A percentile compares a stretch with the other conserved stretches of the same genome.
These are phyloP conservation scores for Tetrapisispora namnaoensis DNA, from an alignment of 805 yeast genomes.

Conservation along the genomic window DNA sequence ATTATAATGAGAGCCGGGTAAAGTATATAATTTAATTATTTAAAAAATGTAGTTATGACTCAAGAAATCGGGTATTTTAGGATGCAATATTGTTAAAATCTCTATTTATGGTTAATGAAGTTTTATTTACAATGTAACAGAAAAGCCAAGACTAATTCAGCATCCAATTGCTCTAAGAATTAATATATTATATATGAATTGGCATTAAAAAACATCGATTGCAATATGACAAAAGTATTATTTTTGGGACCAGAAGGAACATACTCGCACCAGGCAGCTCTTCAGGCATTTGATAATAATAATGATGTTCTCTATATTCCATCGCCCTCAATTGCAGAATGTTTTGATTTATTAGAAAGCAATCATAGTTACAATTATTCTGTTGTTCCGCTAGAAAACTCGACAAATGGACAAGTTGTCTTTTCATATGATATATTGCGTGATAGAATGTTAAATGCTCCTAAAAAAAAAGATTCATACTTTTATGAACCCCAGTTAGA, in stretches of 20 bases:
- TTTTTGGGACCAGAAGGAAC: slow-evolving; percentile 89
- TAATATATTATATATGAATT: too few relatives aligned
- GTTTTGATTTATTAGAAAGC: slow-evolving; percentile 46
- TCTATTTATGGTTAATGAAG: too few relatives aligned
- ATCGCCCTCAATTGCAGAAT: slow-evolving; percentile 40
- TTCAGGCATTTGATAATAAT: slow-evolving; percentile 42
- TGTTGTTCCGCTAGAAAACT: slow-evolving; percentile 86
- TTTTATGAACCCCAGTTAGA: slow-evolving; percentile 32
- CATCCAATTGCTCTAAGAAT: too few relatives aligned
- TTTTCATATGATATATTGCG: slow-evolving; percentile 74
- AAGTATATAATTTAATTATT: too few relatives aligned
- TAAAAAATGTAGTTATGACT: too few relatives aligned
- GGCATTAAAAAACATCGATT: not conserved
- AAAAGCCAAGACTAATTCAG: too few relatives aligned
- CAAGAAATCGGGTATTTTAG: too few relatives aligned
- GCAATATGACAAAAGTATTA: slow-evolving; percentile 40
- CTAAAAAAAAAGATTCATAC: not conserved
- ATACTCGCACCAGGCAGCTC: slow-evolving; percentile 77
- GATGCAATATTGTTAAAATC: too few relatives aligned
- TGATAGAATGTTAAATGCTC: slow-evolving; percentile 39
- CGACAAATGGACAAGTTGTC: slow-evolving; percentile 89
- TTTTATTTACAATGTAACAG: too few relatives aligned
- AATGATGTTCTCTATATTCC: slow-evolving; percentile 20
- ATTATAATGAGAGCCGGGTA: too few relatives aligned
- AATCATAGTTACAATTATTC: slow-evolving; percentile 48